Evolutionary conservation across 768 basidiomycete species (phyloP).

Genomic region (Boletus rubropictus): DNA sequence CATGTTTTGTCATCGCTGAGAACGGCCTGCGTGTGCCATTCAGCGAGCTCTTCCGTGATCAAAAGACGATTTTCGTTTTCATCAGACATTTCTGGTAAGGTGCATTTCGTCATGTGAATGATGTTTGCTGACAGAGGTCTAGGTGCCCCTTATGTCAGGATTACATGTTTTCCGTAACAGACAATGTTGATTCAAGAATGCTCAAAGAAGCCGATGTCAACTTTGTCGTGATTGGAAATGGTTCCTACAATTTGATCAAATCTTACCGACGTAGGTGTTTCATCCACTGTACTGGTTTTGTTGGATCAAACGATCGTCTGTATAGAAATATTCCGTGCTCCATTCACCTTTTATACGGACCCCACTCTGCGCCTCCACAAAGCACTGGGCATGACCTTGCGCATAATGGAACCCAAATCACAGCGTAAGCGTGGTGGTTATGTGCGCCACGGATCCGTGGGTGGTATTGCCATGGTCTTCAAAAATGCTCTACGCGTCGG

Average conservation of each 20-base stretch:
- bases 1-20: conserved; percentile 59
- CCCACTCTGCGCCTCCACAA: conserved; percentile 63
- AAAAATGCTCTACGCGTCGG: conserved; percentile 62
- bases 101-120: conserved; percentile 1
- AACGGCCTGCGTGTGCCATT: conserved; percentile 63
- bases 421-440: conserved; percentile 51
- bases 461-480: conserved; percentile 71
- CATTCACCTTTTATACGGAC: conserved; percentile 76
- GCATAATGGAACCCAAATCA: conserved; percentile 38
- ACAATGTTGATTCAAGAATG: conserved; percentile 40
- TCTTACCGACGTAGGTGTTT: conserved; percentile 56
- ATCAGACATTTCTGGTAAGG: conserved; percentile 78
- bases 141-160: conserved; percentile 84
- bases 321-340: conserved; percentile 61
- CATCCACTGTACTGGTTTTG: neutral
- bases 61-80: conserved; percentile 71
- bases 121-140: neutral
- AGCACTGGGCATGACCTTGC: conserved; percentile 69
- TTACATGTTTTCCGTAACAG: conserved; percentile 68
- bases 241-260: conserved; percentile 67
- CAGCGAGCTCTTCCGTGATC: conserved; percentile 55
- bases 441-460: conserved; percentile 56
- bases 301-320: neutral
- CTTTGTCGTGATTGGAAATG: conserved; percentile 74
- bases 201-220: conserved; percentile 48